A percentile compares a stretch with the other conserved stretches of the same genome.
Conservation (phyloP, 495 filamentous ascomycete species). For the Aspergillus ellipticus region DNA sequence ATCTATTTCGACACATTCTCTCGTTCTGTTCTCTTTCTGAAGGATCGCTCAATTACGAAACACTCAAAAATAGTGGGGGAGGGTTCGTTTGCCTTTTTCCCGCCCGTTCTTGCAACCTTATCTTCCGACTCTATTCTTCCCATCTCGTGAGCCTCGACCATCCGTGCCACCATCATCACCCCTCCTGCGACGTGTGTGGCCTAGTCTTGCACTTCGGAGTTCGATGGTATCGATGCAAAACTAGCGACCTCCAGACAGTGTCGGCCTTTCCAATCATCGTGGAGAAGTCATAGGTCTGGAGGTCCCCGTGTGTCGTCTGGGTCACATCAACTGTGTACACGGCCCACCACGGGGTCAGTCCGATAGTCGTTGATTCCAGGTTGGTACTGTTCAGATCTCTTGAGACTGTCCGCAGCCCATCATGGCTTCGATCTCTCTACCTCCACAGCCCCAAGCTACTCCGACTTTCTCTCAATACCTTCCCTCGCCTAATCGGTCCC, state of each 20-base stretch:
- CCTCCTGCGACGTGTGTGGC: background rate
- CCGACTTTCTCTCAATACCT: constrained; percentile 34
- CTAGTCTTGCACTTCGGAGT: constrained; percentile 4
- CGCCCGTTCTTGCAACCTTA: background rate
- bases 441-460: constrained; percentile 27
- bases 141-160: background rate
- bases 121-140: background rate
- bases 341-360: constrained; percentile 7
- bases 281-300: constrained; percentile 42
- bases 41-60: background rate
- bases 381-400: constrained; percentile 10
- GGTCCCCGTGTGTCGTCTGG: constrained; percentile 38
- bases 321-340: constrained; percentile 24
- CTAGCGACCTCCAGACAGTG: constrained; percentile 44
- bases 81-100: background rate
- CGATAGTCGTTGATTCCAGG: constrained; percentile 11
- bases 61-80: background rate
- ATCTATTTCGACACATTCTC: constrained; percentile 6
- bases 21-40: background rate
- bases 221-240: constrained; percentile 34
- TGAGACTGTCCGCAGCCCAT: constrained; percentile 18
- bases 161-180: background rate
- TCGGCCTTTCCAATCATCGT: constrained; percentile 31
- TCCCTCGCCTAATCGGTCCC: constrained; percentile 19
- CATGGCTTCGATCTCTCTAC: constrained; percentile 45